Percentiles rank a stretch among this genome's conserved stretches.
phyloP scores from a whole-genome alignment of 345 rosid genomes.

The Geranium rotundifolium region DNA sequence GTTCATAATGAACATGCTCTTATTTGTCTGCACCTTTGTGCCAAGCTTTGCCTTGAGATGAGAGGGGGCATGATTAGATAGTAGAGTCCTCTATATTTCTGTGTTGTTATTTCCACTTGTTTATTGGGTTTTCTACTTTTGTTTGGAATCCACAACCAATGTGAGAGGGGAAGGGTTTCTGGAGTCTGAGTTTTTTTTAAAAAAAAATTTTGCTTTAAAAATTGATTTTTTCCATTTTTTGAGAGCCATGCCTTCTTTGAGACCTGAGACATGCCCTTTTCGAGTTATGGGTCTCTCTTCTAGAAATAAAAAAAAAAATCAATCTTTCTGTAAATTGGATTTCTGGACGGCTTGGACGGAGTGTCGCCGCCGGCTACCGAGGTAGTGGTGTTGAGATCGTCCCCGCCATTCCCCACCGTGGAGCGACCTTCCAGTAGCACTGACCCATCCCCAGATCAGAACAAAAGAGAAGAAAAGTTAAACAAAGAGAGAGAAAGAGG shows the following conservation, averaged over 20 bases:
- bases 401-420: too few relatives aligned
- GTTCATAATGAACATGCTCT: conserved; percentile 43
- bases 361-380: too few relatives aligned
- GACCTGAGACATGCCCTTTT: conserved; percentile 15
- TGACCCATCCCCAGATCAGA: too few relatives aligned
- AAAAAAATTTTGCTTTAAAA: background rate
- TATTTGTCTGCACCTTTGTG: conserved; percentile 23
- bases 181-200: conserved; percentile 47
- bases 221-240: conserved; percentile 33
- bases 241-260: conserved; percentile 54
- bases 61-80: background rate
- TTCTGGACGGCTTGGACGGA: too few relatives aligned
- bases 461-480: too few relatives aligned
- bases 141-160: conserved; percentile 2
- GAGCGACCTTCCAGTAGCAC: too few relatives aligned
- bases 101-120: background rate
- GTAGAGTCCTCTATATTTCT: background rate
- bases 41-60: conserved; percentile 32
- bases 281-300: conserved; percentile 12
- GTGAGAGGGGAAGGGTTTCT: conserved; percentile 14
- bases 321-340: background rate
- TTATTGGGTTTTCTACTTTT: background rate
- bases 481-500: too few relatives aligned
- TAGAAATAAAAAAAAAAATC: background rate
- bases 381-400: too few relatives aligned